These are phyloP conservation scores for Eimeria necatrix DNA, from an alignment of 169 alveolate genomes.

Conservation along the genomic window DNA sequence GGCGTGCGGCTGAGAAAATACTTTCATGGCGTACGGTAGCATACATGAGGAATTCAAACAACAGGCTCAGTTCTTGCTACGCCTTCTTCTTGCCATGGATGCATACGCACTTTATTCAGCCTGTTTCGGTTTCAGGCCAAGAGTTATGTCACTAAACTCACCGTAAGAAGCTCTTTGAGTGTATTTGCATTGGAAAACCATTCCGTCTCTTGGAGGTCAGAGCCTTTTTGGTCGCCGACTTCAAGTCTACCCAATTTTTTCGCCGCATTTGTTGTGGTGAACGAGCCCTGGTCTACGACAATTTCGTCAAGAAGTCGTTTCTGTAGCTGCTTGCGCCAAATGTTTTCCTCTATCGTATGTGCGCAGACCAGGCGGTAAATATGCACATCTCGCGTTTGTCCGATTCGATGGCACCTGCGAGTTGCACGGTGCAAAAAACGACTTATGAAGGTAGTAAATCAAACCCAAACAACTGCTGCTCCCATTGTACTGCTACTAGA, in stretches of 20 bases:
- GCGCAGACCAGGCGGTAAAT: conserved; percentile 97
- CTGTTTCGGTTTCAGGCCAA: too few relatives aligned
- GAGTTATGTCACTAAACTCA: neutral
- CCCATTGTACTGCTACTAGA: too few relatives aligned
- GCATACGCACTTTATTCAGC: neutral
- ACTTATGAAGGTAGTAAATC: too few relatives aligned
- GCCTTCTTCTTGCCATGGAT: neutral
- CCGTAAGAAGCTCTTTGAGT: conserved; percentile 62
- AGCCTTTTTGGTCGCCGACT: neutral
- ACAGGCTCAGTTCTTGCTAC: neutral
- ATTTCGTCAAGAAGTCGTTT: conserved; percentile 98
- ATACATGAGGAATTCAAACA: neutral
- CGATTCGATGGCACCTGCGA: conserved; percentile 97
- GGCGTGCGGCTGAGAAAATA: too few relatives aligned
- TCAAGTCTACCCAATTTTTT: neutral
- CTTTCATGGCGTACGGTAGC: neutral
- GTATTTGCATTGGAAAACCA: conserved; percentile 75
- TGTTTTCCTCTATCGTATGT: conserved; percentile 98
- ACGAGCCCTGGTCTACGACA: conserved; percentile 98
- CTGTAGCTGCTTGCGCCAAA: conserved; percentile 97
- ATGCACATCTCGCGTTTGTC: conserved; percentile 98
- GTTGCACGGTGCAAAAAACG: too few relatives aligned
- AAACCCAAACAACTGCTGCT: too few relatives aligned
- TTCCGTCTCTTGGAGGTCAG: conserved; percentile 27
- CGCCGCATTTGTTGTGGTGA: conserved; percentile 81